Evolutionary conservation across 2,329 filamentous ascomycete species (phyloP).

Genomic region (Fonsecaea erecta): DNA sequence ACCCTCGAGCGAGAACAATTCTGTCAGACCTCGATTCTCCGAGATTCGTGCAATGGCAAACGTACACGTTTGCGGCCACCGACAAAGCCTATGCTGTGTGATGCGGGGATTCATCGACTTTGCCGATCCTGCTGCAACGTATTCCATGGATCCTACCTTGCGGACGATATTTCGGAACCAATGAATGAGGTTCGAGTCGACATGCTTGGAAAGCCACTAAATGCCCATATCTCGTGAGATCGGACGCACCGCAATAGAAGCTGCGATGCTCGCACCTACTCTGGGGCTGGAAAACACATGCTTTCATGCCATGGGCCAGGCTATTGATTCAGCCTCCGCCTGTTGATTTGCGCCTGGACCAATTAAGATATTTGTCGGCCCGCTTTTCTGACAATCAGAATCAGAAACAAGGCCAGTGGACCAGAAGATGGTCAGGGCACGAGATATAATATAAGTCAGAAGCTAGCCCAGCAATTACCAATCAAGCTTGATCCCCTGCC

Average conservation of each 20-base stretch:
- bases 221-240: neutral
- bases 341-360: neutral
- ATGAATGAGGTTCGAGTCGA: neutral
- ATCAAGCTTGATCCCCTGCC: neutral
- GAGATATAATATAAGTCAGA: conserved; percentile 6
- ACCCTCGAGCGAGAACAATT: neutral
- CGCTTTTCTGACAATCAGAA: conserved; percentile 21
- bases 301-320: neutral
- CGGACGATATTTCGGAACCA: neutral
- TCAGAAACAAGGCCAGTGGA: conserved; percentile 4
- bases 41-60: neutral
- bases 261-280: neutral
- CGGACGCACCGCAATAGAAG: neutral
- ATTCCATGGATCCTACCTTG: neutral
- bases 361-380: neutral
- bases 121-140: neutral
- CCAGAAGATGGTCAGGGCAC: neutral
- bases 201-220: neutral
- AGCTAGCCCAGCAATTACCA: neutral
- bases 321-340: neutral
- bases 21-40: neutral
- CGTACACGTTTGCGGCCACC: neutral
- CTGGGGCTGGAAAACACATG: neutral
- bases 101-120: conserved; percentile 1
- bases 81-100: neutral